phyloP scores from a whole-genome alignment of 2,329 filamentous ascomycete species.

The Claviceps capensis region DNA sequence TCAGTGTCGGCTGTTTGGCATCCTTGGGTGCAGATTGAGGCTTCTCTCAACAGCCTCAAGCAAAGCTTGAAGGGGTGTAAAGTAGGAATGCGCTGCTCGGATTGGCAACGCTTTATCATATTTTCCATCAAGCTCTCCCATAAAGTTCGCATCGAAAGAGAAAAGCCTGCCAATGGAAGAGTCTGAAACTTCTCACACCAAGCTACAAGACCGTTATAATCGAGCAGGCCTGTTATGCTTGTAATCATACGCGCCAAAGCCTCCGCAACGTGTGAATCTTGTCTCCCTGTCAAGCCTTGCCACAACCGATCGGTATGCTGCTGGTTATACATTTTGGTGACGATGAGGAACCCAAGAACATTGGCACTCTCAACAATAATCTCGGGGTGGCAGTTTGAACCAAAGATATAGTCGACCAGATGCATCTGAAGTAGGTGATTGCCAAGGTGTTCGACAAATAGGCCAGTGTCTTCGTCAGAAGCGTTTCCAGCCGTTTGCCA shows the following conservation, averaged over 20 bases:
- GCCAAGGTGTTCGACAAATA: conserved; percentile 54
- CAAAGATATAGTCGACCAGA: conserved; percentile 75
- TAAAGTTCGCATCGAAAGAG: conserved; percentile 45
- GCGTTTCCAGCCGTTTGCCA: conserved; percentile 45
- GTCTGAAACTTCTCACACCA: conserved; percentile 57
- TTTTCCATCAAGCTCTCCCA: conserved; percentile 42
- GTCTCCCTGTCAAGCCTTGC: conserved; percentile 67
- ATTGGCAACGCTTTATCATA: conserved; percentile 29
- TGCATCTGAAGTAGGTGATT: conserved; percentile 54
- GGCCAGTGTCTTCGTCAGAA: conserved; percentile 22
- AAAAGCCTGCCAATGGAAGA: conserved; percentile 50
- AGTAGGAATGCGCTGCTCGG: conserved; percentile 20
- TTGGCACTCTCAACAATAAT: conserved; percentile 71
- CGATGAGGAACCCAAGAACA: conserved; percentile 74
- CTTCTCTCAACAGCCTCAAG: conserved; percentile 58
- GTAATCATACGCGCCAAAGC: conserved; percentile 57
- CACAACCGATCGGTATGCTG: conserved; percentile 70
- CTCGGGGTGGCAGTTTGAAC: conserved; percentile 83
- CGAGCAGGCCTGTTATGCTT: conserved; percentile 34
- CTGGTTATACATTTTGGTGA: conserved; percentile 59
- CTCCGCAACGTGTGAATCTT: conserved; percentile 72
- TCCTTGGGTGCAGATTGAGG: conserved; percentile 41
- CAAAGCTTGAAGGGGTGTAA: conserved; percentile 37
- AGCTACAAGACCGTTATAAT: conserved; percentile 41
- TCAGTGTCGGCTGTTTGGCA: conserved; percentile 44